These are phyloP conservation scores for Leccinum longicurvipes DNA, from an alignment of 768 basidiomycete species.

Conservation along the genomic window DNA sequence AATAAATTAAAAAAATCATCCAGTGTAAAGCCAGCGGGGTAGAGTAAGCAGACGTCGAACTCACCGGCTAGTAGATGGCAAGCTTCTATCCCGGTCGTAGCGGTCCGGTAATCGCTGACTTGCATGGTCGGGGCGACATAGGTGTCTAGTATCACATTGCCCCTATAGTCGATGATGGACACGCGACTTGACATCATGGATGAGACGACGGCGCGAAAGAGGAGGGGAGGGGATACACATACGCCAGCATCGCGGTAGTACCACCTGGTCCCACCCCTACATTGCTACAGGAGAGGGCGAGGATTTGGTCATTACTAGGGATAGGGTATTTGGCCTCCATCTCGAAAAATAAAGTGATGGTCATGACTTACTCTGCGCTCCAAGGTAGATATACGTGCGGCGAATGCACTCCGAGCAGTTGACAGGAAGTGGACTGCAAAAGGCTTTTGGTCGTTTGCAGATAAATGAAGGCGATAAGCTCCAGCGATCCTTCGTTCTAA, in stretches of 20 bases:
- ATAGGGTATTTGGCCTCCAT: conserved; percentile 34
- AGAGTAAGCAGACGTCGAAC: conserved; percentile 10
- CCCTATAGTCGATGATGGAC: conserved; percentile 54
- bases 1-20: background rate
- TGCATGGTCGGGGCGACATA: conserved; percentile 64
- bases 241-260: conserved; percentile 82
- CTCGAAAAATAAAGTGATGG: conserved; percentile 12
- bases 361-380: conserved; percentile 15
- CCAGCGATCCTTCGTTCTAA: conserved; percentile 18
- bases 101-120: conserved; percentile 72
- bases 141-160: conserved; percentile 56
- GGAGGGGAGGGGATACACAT: conserved; percentile 29
- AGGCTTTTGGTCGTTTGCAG: conserved; percentile 15
- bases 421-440: conserved; percentile 15
- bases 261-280: conserved; percentile 83
- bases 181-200: conserved; percentile 38
- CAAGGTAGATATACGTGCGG: conserved; percentile 24
- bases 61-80: conserved; percentile 39
- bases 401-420: conserved; percentile 8
- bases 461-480: conserved; percentile 27
- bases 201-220: conserved; percentile 9
- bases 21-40: background rate
- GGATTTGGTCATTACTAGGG: conserved; percentile 43
- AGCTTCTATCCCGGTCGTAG: conserved; percentile 54
- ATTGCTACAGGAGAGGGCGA: conserved; percentile 61